Evolutionary conservation across 179 eudicot genomes (phyloP).

Genomic region (Gypsophila paniculata): DNA sequence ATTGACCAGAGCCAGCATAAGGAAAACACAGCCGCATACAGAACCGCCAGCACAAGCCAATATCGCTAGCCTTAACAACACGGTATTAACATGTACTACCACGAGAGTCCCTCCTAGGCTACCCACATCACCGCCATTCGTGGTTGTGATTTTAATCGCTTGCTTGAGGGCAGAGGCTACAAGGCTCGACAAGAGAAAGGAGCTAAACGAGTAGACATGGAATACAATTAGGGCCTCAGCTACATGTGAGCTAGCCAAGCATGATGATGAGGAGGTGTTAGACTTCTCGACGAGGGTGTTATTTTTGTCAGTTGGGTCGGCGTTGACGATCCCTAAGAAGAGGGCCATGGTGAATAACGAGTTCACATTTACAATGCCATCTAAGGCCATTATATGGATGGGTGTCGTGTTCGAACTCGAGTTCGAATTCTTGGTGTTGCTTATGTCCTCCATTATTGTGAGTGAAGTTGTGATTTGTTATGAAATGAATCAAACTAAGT

Average conservation of each 20-base stretch:
- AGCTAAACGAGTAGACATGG: constrained; percentile 29
- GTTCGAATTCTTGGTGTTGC: background rate
- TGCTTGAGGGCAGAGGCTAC: constrained; percentile 31
- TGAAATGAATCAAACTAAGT: background rate
- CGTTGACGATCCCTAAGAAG: constrained; percentile 32
- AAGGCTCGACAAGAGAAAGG: constrained; percentile 27
- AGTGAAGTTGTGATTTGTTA: background rate
- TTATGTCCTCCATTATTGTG: constrained; percentile 11
- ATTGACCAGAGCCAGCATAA: constrained; percentile 31
- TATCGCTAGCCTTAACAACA: constrained; percentile 17
- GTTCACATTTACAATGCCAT: constrained; percentile 31
- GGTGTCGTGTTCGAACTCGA: constrained; percentile 17
- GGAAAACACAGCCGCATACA: constrained; percentile 28
- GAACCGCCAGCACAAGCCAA: constrained; percentile 30
- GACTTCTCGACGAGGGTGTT: constrained; percentile 16
- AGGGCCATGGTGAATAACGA: constrained; percentile 32
- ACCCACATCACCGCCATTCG: constrained; percentile 11
- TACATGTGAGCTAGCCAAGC: constrained; percentile 18
- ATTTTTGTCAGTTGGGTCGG: constrained; percentile 18
- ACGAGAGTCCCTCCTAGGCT: background rate
- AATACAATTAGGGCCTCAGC: constrained; percentile 26
- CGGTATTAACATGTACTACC: constrained; percentile 22
- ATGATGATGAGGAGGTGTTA: constrained; percentile 8
- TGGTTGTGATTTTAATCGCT: constrained; percentile 19
- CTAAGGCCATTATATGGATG: constrained; percentile 34